These are phyloP conservation scores for Leishmania major DNA, from an alignment of 208 protist genomes.

Conservation along the genomic window DNA sequence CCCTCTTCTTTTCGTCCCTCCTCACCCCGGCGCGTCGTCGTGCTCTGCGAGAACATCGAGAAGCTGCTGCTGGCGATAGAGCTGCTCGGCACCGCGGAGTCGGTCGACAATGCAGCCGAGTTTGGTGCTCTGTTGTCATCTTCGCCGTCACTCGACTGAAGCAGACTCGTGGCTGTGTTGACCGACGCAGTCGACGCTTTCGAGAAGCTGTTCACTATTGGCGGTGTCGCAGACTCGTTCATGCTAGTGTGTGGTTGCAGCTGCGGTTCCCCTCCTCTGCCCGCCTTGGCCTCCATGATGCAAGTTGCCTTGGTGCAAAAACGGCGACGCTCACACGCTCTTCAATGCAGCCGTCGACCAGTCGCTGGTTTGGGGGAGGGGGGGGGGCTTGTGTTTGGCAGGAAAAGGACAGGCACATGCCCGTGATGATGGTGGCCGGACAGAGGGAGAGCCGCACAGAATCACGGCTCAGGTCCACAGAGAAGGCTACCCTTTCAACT, in stretches of 20 bases:
- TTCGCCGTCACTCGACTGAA: not conserved
- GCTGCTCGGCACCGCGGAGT: not conserved
- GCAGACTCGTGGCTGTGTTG: not conserved
- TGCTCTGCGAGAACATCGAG: conserved; percentile 26
- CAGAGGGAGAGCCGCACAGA: not conserved
- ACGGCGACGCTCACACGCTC: not conserved
- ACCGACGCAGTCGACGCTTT: not conserved
- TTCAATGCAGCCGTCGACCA: not conserved
- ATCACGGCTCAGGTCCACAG: not conserved
- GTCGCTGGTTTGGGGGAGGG: not conserved
- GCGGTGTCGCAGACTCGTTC: not conserved
- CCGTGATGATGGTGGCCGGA: not conserved
- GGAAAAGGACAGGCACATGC: not conserved
- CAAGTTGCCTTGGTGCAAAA: not conserved
- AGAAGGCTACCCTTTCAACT: not conserved
- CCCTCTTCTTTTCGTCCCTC: not conserved
- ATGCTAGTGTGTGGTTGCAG: not conserved
- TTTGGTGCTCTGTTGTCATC: not conserved
- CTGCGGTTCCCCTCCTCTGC: not conserved
- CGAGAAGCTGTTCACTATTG: not conserved
- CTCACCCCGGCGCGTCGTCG: not conserved
- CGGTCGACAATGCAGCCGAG: not conserved
- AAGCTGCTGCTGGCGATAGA: conserved; percentile 35
- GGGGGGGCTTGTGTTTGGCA: not conserved
- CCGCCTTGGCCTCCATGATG: not conserved